Conservation (phyloP, 495 filamentous ascomycete species). For the Achaetomiella virescens region DNA sequence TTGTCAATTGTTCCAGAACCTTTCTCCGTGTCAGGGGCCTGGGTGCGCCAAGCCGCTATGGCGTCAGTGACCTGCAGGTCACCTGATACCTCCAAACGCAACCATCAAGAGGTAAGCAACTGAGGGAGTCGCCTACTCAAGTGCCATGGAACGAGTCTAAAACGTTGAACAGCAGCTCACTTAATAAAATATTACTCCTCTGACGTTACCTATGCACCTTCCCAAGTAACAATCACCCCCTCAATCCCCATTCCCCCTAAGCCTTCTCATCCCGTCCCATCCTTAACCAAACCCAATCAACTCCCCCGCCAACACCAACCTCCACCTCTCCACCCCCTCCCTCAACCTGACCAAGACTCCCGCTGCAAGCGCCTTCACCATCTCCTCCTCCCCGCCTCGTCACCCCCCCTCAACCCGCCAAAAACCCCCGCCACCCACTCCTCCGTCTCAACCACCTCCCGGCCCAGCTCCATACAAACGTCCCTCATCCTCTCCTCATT, state of each 20-base stretch:
- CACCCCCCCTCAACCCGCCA: constrained; percentile 35
- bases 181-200: no score
- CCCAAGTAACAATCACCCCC: neutral
- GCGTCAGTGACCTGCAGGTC: constrained; percentile 15
- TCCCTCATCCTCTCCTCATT: constrained; percentile 71
- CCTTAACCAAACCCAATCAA: constrained; percentile 40
- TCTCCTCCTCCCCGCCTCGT: constrained; percentile 51
- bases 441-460: constrained; percentile 50
- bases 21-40: constrained; percentile 4
- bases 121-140: no score
- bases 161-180: no score
- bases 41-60: constrained; percentile 20
- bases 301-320: constrained; percentile 57
- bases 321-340: constrained; percentile 77
- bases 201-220: neutral
- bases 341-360: constrained; percentile 71
- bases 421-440: constrained; percentile 44
- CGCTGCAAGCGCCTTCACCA: constrained; percentile 66
- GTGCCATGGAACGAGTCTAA: no score
- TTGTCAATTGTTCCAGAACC: constrained; percentile 23
- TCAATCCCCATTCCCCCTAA: neutral
- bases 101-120: constrained; percentile 2
- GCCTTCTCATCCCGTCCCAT: neutral
- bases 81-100: constrained; percentile 22
- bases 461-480: constrained; percentile 57